Percentiles rank a stretch among this genome's conserved stretches.
Evolutionary conservation across 2,329 filamentous ascomycete species (phyloP).

Genomic region (Pyrenochaeta sp.): DNA sequence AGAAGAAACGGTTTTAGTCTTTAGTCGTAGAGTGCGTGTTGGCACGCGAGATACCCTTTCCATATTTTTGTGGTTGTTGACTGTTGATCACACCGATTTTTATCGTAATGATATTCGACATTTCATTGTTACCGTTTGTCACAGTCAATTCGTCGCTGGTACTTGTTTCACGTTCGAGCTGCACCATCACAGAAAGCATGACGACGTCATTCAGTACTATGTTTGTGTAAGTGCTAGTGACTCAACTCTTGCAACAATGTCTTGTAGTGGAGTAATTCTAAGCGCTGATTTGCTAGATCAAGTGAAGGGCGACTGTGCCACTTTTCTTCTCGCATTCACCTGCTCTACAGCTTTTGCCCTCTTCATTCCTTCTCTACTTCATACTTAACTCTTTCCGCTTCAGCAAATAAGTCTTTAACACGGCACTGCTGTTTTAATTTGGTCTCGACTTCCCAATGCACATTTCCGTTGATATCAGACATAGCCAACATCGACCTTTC

Average conservation of each 20-base stretch:
- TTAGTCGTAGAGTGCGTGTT: constrained; percentile 11
- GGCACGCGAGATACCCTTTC: not conserved
- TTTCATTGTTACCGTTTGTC: no score
- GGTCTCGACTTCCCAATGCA: constrained; percentile 7
- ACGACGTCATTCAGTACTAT: no score
- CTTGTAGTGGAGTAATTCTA: no score
- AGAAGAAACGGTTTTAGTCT: constrained; percentile 46
- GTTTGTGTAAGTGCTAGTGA: no score
- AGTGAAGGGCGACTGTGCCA: not conserved
- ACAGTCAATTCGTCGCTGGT: no score
- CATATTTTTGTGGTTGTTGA: not conserved
- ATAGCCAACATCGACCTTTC: constrained; percentile 11
- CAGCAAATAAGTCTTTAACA: not conserved
- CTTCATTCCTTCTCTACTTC: constrained; percentile 12
- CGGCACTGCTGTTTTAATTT: constrained; percentile 2
- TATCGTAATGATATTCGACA: no score
- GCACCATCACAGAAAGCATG: no score
- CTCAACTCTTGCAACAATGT: no score
- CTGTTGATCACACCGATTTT: no score
- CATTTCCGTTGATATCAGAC: constrained; percentile 3
- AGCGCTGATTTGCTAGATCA: no score
- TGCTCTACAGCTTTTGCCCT: constrained; percentile 3
- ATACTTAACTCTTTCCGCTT: constrained; percentile 3
- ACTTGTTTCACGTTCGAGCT: no score
- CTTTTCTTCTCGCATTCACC: not conserved